Evolutionary conservation across 2,329 filamentous ascomycete genomes (phyloP).

Genomic region (Venturia nashicola): DNA sequence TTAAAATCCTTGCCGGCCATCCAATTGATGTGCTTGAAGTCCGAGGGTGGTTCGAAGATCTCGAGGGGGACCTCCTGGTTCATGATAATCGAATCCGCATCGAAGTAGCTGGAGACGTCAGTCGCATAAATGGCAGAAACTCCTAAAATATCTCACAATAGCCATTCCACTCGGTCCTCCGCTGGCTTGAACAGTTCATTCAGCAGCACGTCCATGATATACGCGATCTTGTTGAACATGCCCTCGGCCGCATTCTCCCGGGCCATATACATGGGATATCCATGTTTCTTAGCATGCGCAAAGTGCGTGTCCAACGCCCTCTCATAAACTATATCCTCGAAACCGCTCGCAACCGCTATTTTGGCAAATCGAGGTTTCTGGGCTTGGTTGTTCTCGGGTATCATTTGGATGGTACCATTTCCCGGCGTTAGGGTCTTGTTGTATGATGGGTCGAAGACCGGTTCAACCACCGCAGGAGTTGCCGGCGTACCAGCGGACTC

Average conservation of each 20-base stretch:
- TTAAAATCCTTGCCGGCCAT: constrained; percentile 21
- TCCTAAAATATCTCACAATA: constrained; percentile 18
- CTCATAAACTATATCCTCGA: constrained; percentile 12
- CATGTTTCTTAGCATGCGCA: constrained; percentile 11
- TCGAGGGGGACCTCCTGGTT: constrained; percentile 23
- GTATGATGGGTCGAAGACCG: constrained; percentile 4
- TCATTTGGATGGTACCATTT: constrained; percentile 9
- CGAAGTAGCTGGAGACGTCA: constrained; percentile 19
- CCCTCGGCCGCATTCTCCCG: constrained; percentile 12
- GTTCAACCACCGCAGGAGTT: neutral
- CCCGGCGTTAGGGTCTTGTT: constrained; percentile 11
- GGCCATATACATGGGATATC: constrained; percentile 12
- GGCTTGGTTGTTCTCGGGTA: constrained; percentile 2
- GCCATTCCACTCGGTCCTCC: constrained; percentile 22
- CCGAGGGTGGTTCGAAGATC: constrained; percentile 21
- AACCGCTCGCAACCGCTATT: constrained; percentile 11
- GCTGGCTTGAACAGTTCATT: constrained; percentile 22
- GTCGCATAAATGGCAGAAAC: neutral
- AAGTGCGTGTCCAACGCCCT: constrained; percentile 12
- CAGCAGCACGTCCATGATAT: constrained; percentile 18
- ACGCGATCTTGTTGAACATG: constrained; percentile 16
- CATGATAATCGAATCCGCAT: constrained; percentile 22
- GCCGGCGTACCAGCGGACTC: neutral
- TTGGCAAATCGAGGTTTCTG: constrained; percentile 11
- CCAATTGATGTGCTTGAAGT: constrained; percentile 19